These are phyloP conservation scores for Biscutella laevigata DNA, from an alignment of 441 rosid species.

Conservation along the genomic window DNA sequence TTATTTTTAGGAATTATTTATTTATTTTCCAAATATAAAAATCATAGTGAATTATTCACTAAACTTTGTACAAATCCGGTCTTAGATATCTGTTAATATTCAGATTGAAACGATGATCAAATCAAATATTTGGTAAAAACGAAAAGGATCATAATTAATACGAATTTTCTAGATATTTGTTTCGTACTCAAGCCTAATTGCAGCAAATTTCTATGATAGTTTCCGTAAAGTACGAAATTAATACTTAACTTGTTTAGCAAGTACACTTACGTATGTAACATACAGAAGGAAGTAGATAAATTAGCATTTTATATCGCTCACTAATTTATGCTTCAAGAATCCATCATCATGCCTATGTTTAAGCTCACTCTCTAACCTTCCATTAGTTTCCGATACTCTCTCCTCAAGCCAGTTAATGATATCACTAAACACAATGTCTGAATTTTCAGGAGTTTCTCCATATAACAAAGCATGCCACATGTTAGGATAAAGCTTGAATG, in stretches of 20 bases:
- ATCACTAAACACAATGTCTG: conserved; percentile 48
- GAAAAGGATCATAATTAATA: no score
- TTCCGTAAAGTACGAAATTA: neutral
- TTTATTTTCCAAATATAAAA: no score
- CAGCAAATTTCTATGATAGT: no score
- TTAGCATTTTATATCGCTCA: neutral
- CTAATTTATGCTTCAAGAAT: conserved; percentile 3
- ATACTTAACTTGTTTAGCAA: neutral
- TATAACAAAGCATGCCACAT: conserved; percentile 90
- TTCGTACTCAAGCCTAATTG: no score
- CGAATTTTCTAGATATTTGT: no score
- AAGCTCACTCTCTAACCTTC: conserved; percentile 12
- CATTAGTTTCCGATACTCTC: conserved; percentile 12
- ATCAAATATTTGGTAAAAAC: no score
- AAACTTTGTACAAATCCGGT: no score
- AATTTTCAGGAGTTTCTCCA: conserved; percentile 56
- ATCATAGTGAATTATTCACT: no score
- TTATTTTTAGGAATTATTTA: no score
- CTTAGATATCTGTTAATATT: no score
- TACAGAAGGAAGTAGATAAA: neutral
- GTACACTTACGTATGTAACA: neutral
- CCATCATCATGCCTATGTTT: conserved; percentile 19
- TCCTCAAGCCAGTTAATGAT: conserved; percentile 54
- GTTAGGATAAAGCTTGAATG: conserved; percentile 53
- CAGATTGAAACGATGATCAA: no score